Percentiles rank a stretch among this genome's conserved stretches.
These are phyloP conservation scores for Venturia effusa DNA, from an alignment of 2,329 filamentous ascomycete species.

Conservation along the genomic window DNA sequence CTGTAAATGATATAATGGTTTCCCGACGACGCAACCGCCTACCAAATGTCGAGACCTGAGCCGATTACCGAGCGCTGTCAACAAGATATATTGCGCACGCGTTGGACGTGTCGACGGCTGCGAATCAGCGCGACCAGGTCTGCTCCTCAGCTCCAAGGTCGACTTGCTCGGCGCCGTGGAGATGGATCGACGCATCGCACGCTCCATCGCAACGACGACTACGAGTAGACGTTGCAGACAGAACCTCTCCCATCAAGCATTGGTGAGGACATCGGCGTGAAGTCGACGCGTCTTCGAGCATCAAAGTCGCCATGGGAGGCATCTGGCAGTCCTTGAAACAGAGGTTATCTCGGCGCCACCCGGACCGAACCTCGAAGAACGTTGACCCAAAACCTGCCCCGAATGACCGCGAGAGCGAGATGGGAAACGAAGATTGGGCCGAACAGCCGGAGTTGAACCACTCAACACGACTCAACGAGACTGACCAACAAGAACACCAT, in stretches of 20 bases:
- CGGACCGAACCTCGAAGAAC: background rate
- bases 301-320: background rate
- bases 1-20: no score
- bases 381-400: background rate
- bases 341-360: background rate
- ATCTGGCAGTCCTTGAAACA: conserved; percentile 6
- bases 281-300: background rate
- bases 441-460: background rate
- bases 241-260: background rate
- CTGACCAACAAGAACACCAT: background rate
- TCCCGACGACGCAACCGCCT: no score
- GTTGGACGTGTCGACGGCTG: background rate
- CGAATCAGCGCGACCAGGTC: background rate
- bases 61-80: no score
- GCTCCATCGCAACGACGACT: background rate
- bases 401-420: background rate
- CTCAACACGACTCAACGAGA: background rate
- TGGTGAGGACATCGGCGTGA: background rate
- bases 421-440: background rate
- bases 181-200: background rate
- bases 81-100: no score
- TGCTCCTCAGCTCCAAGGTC: background rate
- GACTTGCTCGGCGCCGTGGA: no score
- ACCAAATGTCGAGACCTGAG: no score
- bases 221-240: background rate